Conservation (phyloP, 140 eudicot genomes). For the Stevia rebaudiana region DNA sequence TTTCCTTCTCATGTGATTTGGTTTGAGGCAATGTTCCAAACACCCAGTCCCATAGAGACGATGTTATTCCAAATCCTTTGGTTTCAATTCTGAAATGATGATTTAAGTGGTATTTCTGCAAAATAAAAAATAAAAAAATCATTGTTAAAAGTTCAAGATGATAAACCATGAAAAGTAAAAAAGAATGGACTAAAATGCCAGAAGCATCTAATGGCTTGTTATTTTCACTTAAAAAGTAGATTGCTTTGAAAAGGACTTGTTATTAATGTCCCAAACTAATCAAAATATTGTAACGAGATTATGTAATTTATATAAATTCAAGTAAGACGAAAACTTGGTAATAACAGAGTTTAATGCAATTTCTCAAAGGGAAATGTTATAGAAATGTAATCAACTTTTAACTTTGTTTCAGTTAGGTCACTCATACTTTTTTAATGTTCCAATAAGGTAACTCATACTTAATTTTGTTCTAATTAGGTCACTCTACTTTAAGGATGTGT, state of each 20-base stretch:
- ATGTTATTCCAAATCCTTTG: constrained; percentile 83
- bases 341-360: too few relatives aligned
- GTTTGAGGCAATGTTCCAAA: constrained; percentile 75
- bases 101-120: constrained; percentile 81
- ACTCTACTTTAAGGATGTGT: too few relatives aligned
- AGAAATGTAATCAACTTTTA: too few relatives aligned
- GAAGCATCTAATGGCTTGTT: not conserved
- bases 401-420: too few relatives aligned
- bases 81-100: constrained; percentile 80
- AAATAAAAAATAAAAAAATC: constrained; percentile 11
- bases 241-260: not conserved
- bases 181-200: not conserved
- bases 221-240: not conserved
- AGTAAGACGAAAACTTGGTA: too few relatives aligned
- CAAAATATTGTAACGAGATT: too few relatives aligned
- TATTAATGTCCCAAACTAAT: too few relatives aligned
- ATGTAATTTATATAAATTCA: too few relatives aligned
- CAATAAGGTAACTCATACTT: too few relatives aligned
- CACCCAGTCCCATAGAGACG: constrained; percentile 73
- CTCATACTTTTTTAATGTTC: too few relatives aligned
- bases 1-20: constrained; percentile 43
- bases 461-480: too few relatives aligned
- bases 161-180: not conserved
- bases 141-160: not conserved
- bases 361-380: too few relatives aligned